Base-by-base conservation (phyloP, 139 green algal genomes). In the Trebouxia sp. region DNA sequence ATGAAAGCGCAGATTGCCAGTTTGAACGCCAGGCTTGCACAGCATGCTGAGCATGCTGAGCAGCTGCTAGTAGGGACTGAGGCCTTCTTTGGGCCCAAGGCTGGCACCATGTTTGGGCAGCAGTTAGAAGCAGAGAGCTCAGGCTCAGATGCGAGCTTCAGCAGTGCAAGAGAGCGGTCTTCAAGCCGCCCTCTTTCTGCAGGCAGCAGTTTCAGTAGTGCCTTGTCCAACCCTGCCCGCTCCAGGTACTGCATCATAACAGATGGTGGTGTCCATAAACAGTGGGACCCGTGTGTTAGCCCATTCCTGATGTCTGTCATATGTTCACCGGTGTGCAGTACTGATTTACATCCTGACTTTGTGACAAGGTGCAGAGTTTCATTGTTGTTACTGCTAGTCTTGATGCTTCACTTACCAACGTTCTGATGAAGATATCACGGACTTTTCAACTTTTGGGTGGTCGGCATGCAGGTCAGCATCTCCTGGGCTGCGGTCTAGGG, bases 11-110 rank as follows among this genome's bases (percentile, higher is more conserved):
- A 77, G 69, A 55, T 77, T 26, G 42, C 41, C 41, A 55, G 8
- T 38, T 55, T 77, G 69, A 51, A 77, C 8, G 69, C 69, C 9
- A n/a, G 41, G 39, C 69, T 77, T 11, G 69, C 69, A 20, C 69
- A 77, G 69, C 69, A 77, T 38, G 69, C 69, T 12, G 28, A 77
- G 69, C 69, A 77, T 26, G 69, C 69, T 41, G n/a, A 77, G 69
- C 69, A 77, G 39, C 42, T 55, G n/a, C 69, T 58, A 22, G 42
- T n/a, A 1, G 69, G 42, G 8, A 77, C 41, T 26, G 42, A 77
- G 39, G 69, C 41, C 12, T 55, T 77, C 41, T 77, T 51, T 77
- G 69, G 42, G 41, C 35, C 41, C n/a, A 51, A 77, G 42, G 42
- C 42, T 4, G 42, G 69, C 22, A 77, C n/a, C 20, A 56, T 77